Percentiles rank a stretch among this genome's conserved stretches.
Conservation (phyloP, 164 flowering plant species). For the Macadamia integrifolia region DNA sequence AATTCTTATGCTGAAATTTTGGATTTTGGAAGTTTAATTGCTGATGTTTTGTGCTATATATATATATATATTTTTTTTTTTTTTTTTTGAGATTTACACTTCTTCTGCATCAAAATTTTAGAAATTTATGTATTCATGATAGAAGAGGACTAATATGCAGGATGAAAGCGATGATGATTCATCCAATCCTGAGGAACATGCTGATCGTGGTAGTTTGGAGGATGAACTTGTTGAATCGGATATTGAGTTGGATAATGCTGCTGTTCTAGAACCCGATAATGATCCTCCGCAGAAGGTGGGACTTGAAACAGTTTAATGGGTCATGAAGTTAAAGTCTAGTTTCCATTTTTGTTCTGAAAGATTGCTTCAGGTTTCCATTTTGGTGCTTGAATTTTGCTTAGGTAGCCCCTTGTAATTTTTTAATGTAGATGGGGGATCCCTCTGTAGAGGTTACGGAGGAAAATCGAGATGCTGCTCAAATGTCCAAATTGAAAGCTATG, state of each 20-base stretch:
- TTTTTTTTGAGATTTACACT: neutral
- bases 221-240: conserved; percentile 81
- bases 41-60: neutral
- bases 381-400: neutral
- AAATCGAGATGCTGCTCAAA: conserved; percentile 67
- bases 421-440: conserved; percentile 77
- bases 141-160: conserved; percentile 31
- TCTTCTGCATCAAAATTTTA: neutral
- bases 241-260: conserved; percentile 68
- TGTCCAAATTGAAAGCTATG: conserved; percentile 66
- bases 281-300: conserved; percentile 88
- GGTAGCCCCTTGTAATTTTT: neutral
- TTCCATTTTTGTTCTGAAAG: neutral
- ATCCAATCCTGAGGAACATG: neutral
- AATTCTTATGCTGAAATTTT: neutral
- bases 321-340: neutral
- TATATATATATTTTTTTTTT: too few species aligned
- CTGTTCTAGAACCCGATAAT: conserved; percentile 67
- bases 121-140: neutral
- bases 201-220: conserved; percentile 38
- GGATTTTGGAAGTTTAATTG: neutral
- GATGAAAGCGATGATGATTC: conserved; percentile 53
- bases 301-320: neutral
- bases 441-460: conserved; percentile 87
- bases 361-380: too few species aligned